Conservation (phyloP, 2,329 filamentous ascomycete species). For the Eutypella sp. region DNA sequence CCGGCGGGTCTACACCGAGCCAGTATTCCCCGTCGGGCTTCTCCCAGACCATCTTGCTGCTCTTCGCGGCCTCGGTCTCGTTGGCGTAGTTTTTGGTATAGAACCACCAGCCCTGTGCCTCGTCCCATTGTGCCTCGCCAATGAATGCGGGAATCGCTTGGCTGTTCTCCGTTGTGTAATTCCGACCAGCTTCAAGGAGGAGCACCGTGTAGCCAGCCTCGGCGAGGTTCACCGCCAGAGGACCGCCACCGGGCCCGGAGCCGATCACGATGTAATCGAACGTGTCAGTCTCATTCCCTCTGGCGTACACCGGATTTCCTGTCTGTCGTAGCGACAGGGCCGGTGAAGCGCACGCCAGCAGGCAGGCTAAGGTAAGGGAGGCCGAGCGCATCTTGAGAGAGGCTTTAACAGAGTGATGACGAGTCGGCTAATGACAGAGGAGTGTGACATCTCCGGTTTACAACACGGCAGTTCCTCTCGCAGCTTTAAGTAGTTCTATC, state of each 20-base stretch:
- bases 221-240: conserved; percentile 46
- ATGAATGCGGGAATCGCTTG: conserved; percentile 44
- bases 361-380: not conserved
- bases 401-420: not conserved
- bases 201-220: conserved; percentile 48
- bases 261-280: conserved; percentile 45
- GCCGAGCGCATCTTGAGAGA: not conserved
- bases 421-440: not conserved
- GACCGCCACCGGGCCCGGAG: conserved; percentile 47
- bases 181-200: conserved; percentile 52
- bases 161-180: conserved; percentile 36
- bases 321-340: not conserved
- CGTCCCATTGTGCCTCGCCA: conserved; percentile 39
- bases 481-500: no score
- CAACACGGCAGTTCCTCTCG: no score
- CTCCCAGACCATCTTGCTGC: conserved; percentile 48
- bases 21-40: conserved; percentile 31
- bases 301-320: not conserved
- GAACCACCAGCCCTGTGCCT: conserved; percentile 47
- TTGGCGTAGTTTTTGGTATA: conserved; percentile 54
- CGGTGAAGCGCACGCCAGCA: not conserved
- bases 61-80: conserved; percentile 41
- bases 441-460: not conserved
- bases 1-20: conserved; percentile 33
- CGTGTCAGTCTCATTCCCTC: not conserved